A percentile compares a stretch with the other conserved stretches of the same genome.
Conservation (phyloP, 1,284 basidiomycete species). For the Ustilago esculenta region DNA sequence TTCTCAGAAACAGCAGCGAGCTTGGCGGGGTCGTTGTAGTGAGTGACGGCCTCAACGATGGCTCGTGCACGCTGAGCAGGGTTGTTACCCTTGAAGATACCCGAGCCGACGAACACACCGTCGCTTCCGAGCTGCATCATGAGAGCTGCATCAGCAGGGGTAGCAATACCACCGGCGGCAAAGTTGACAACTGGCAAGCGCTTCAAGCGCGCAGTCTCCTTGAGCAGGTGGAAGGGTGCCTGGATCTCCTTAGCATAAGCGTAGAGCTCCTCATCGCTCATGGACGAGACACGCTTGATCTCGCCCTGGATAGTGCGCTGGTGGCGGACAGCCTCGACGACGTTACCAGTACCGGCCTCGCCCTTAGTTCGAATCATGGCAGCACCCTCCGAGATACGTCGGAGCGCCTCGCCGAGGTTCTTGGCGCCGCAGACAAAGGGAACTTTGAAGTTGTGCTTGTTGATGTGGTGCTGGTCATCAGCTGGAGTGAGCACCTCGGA, state of each 20-base stretch:
- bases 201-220: slow-evolving; percentile 93
- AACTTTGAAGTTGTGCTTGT: slow-evolving; percentile 76
- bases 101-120: slow-evolving; percentile 74
- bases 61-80: slow-evolving; percentile 92
- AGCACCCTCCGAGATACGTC: slow-evolving; percentile 93
- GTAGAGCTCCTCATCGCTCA: slow-evolving; percentile 96
- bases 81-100: slow-evolving; percentile 76
- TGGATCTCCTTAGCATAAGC: slow-evolving; percentile 86
- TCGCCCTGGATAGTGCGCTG: slow-evolving; percentile 83
- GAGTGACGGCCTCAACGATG: slow-evolving; percentile 97
- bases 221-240: slow-evolving; percentile 96
- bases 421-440: slow-evolving; percentile 74
- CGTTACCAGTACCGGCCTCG: slow-evolving; percentile 92
- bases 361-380: slow-evolving; percentile 69
- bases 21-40: slow-evolving; percentile 72
- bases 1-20: slow-evolving; percentile 81
- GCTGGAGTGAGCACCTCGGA: slow-evolving; percentile 96
- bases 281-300: slow-evolving; percentile 79
- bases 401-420: slow-evolving; percentile 82
- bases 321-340: slow-evolving; percentile 91
- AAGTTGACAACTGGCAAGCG: slow-evolving; percentile 84
- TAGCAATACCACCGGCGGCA: slow-evolving; percentile 90
- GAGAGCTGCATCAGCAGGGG: slow-evolving; percentile 94
- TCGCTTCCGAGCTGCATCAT: slow-evolving; percentile 99
- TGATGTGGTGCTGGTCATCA: slow-evolving; percentile 71